Evolutionary conservation across 2,329 filamentous ascomycete genomes (phyloP), one percentile per base, ranked within the genome.

Genomic region (Penicillium glabrum): DNA sequence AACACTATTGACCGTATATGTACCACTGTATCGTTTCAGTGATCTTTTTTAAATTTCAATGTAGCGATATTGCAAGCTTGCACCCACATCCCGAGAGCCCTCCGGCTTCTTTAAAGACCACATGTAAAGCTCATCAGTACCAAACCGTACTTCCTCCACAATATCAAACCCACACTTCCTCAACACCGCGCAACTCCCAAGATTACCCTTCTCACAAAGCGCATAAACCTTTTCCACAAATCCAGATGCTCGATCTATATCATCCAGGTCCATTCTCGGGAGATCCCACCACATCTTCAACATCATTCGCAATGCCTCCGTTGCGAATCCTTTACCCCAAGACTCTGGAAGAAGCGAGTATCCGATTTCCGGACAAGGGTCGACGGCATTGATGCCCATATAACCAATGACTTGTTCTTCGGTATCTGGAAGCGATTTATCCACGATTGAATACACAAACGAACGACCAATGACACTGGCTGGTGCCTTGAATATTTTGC

Each of bases 241-340:
- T 5, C 35, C 53, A 1, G 52, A n/a, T 1, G 14, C 21, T 29
- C 26, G 48, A 4, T 19, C 23, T 1, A 37, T 14, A n/a, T 26
- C 46, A 23, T 23, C 33, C 19, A 21, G 11, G 2, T 19, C 45
- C 6, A 48, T 41, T 14, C 63, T 44, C 3, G 59, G 60, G 11
- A 70, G 41, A 5, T 52, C 46, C 66, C 68, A 70, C 68, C 68
- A 70, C 51, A 61, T 53, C 39, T 62, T 61, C 24, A 68, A 37
- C 48, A 69, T 27, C 50, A 64, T 43, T 3, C 51, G 46, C 41
- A 70, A 46, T 11, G 67, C 63, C 26, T 70, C 68, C 2, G 67
- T 70, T 9, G 67, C 67, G 23, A 61, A 66, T n/a, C 67, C 68
- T 21, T 65, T 68, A 0, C 63, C 62, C 68, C 68, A 70, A 11